Conservation (phyloP, 192 early-diverging fungal species). For the Chytriomyces confervae region DNA sequence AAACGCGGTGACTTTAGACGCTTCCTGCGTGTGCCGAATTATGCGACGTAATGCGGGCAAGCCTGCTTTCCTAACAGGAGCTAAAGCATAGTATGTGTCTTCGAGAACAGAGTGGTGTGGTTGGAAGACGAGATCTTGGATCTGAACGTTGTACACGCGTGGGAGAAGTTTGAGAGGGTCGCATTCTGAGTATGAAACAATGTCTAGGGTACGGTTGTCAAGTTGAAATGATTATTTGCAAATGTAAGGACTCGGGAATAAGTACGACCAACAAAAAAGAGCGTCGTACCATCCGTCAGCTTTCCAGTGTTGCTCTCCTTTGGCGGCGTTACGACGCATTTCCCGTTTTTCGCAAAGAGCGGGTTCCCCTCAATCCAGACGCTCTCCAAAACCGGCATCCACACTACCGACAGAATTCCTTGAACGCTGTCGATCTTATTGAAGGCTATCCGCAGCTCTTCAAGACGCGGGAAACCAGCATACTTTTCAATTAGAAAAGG, state of each 20-base stretch:
- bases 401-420: slow-evolving; percentile 51
- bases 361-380: slow-evolving; percentile 62
- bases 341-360: slow-evolving; percentile 37
- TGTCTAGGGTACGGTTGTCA: not conserved
- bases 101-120: slow-evolving; percentile 35
- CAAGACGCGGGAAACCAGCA: slow-evolving; percentile 49
- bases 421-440: slow-evolving; percentile 49
- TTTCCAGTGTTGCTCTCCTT: too few species aligned
- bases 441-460: slow-evolving; percentile 53
- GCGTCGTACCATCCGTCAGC: not conserved
- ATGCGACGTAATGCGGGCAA: slow-evolving; percentile 15
- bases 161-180: slow-evolving; percentile 38
- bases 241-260: not conserved
- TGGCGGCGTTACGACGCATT: not conserved
- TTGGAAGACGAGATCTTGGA: slow-evolving; percentile 41
- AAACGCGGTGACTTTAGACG: not conserved
- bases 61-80: not conserved
- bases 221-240: not conserved
- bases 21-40: not conserved
- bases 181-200: slow-evolving; percentile 21
- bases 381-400: slow-evolving; percentile 43
- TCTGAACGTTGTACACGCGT: slow-evolving; percentile 37
- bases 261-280: not conserved
- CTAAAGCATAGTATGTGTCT: slow-evolving; percentile 34
- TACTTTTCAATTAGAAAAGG: slow-evolving; percentile 35